These are phyloP conservation scores for Colletotrichum sojae DNA, from an alignment of 2,329 filamentous ascomycete species.

Conservation along the genomic window DNA sequence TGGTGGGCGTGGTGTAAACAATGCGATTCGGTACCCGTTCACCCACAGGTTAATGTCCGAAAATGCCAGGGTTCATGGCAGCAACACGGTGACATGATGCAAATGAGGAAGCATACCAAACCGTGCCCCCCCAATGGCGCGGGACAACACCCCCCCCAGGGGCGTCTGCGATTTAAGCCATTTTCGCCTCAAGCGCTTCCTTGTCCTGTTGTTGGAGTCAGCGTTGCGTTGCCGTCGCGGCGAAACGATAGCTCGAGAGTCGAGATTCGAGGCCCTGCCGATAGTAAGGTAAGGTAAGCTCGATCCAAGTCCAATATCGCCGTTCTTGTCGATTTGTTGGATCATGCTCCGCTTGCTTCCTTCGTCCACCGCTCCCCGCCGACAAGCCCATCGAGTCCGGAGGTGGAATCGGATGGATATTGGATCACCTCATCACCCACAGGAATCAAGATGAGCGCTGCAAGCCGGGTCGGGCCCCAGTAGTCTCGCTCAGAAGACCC, in stretches of 20 bases:
- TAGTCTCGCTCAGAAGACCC: constrained; percentile 20
- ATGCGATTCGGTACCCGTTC: constrained; percentile 36
- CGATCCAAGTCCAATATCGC: constrained; percentile 6
- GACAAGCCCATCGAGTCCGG: constrained; percentile 18
- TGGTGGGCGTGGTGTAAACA: constrained; percentile 24
- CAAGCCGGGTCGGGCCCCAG: constrained; percentile 10
- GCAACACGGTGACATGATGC: constrained; percentile 31
- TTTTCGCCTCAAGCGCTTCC: constrained; percentile 21
- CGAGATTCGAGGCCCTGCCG: background rate
- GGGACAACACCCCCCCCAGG: constrained; percentile 14
- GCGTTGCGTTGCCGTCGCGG: background rate
- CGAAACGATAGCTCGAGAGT: constrained; percentile 2
- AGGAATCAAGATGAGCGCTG: constrained; percentile 14
- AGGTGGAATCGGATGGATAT: constrained; percentile 12
- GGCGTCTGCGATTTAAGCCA: constrained; percentile 14
- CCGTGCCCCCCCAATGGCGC: constrained; percentile 24
- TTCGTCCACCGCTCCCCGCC: constrained; percentile 14
- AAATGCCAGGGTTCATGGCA: constrained; percentile 36
- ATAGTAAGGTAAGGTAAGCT: constrained; percentile 7
- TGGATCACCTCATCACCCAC: constrained; percentile 19
- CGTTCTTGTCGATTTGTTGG: background rate
- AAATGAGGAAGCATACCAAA: constrained; percentile 36
- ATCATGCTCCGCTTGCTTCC: constrained; percentile 1
- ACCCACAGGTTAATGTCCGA: constrained; percentile 41
- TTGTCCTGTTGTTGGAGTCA: constrained; percentile 5